Base-by-base conservation (phyloP, 345 rosid genomes). In the Cardamine resedifolia region DNA sequence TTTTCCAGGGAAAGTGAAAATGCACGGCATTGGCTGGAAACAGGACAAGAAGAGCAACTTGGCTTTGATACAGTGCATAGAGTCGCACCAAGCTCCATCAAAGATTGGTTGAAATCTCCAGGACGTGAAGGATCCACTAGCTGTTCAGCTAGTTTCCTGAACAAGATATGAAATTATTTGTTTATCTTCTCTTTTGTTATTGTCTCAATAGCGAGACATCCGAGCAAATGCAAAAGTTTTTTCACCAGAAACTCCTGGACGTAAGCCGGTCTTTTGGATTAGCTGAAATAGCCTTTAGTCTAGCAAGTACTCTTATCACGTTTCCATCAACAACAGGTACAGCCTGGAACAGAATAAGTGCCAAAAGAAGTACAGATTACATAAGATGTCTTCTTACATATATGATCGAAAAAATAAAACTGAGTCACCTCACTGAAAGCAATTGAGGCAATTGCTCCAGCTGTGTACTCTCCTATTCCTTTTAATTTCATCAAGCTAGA, bases 21-120 rank as follows among this genome's bases (percentile, higher is more conserved):
- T 43, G 93, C 97, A 56, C 74, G 86, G 47, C 98, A 94, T 64
- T 88, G 86, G 70, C 72, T 73, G 23, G 95, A 86, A 64, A 94
- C 80, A 64, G 98, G 96, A 80, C 97, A 94, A 49, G 83, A 81
- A 62, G 85, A 73, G 76, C 98, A 94, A 71, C 58, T 82, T 23
- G 97, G 97, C 68, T 81, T 91, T 56, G 80, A 63, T 18, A 87
- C 90, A 50, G 83, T 77, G 88, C 98, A 94, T 50, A 85, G 19
- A n/a, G 88, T 89, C 23, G 98, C 97, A 81, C 98, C 98, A 38
- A 94, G 95, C 79, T 94, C 96, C 96, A 94, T 94, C 49, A 91
- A 79, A 50, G 97, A 91, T 74, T 94, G 97, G 81, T 94, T 94
- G 80, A 91, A 91, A 83, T 94, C 97, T 70, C 98, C 97, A 21